These are phyloP conservation scores for Fonsecaea monophora DNA, from an alignment of 2,329 filamentous ascomycete genomes.

Conservation along the genomic window DNA sequence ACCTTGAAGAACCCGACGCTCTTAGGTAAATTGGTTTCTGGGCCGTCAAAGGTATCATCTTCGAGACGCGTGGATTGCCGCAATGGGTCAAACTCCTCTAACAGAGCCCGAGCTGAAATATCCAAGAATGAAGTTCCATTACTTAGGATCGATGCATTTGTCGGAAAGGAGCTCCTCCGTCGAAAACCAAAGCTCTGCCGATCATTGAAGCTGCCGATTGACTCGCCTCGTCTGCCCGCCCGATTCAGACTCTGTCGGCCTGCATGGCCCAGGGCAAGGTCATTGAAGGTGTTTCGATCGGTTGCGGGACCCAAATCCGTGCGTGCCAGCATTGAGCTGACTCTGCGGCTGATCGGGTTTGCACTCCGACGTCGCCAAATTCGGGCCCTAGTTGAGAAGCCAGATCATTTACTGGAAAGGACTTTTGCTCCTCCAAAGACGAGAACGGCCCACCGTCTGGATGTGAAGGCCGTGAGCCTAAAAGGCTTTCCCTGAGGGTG, in stretches of 20 bases:
- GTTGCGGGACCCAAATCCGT: conserved; percentile 86
- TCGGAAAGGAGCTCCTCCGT: conserved; percentile 64
- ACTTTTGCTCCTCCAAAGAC: conserved; percentile 56
- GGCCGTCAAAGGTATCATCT: conserved; percentile 27
- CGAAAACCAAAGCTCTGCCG: conserved; percentile 66
- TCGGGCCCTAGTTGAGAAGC: conserved; percentile 76
- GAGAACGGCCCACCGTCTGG: conserved; percentile 33
- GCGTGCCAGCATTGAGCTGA: conserved; percentile 89
- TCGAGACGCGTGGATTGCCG: conserved; percentile 30
- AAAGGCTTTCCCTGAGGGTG: conserved; percentile 78
- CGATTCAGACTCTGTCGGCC: conserved; percentile 55
- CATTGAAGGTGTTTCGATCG: conserved; percentile 79
- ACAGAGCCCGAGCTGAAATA: conserved; percentile 70
- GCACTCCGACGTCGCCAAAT: conserved; percentile 60
- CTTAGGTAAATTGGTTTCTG: conserved; percentile 30
- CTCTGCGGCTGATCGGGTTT: conserved; percentile 71
- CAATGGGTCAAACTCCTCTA: conserved; percentile 67
- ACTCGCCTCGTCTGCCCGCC: conserved; percentile 70
- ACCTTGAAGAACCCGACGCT: conserved; percentile 38
- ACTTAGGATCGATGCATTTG: conserved; percentile 54
- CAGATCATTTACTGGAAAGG: conserved; percentile 63
- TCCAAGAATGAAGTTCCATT: conserved; percentile 69
- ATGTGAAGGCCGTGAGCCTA: conserved; percentile 53
- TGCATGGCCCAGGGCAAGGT: conserved; percentile 64
- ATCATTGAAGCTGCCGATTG: conserved; percentile 71